Percentiles rank a stretch among this genome's conserved stretches.
These are phyloP conservation scores for Nannochloris sp. DNA, from an alignment of 139 green algal genomes.

Conservation along the genomic window DNA sequence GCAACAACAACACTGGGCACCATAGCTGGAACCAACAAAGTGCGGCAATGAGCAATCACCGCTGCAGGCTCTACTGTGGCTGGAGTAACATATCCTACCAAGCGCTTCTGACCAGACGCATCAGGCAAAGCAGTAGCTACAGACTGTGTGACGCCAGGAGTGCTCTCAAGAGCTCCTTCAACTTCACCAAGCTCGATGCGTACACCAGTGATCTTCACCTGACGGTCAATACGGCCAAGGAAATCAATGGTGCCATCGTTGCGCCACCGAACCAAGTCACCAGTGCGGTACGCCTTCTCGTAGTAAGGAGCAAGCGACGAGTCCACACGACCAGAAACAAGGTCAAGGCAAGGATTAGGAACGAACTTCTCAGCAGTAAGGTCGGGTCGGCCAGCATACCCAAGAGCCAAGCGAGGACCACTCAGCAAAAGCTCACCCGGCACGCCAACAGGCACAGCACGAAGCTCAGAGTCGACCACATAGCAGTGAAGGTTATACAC, in stretches of 20 bases:
- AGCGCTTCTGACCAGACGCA: neutral
- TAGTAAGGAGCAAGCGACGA: neutral
- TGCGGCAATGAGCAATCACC: neutral
- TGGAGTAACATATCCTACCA: slow-evolving; percentile 17
- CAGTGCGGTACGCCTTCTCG: slow-evolving; percentile 14
- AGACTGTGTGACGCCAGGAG: neutral
- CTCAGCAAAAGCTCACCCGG: slow-evolving; percentile 42
- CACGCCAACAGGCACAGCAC: slow-evolving; percentile 25
- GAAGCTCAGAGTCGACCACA: slow-evolving; percentile 13
- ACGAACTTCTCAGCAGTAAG: slow-evolving; percentile 32
- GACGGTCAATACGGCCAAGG: slow-evolving; percentile 36
- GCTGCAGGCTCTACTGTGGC: neutral
- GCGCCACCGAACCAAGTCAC: slow-evolving; percentile 35
- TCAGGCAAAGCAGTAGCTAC: neutral
- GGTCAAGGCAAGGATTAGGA: slow-evolving; percentile 10
- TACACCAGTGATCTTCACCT: slow-evolving; percentile 53
- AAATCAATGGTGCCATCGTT: slow-evolving; percentile 28
- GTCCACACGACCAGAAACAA: neutral
- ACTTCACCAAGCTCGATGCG: slow-evolving; percentile 55
- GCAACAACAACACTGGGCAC: slow-evolving; percentile 20
- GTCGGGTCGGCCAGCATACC: slow-evolving; percentile 23
- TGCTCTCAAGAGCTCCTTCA: slow-evolving; percentile 23
- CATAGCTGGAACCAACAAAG: slow-evolving; percentile 4
- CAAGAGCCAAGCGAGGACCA: slow-evolving; percentile 26
- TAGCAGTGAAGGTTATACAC: slow-evolving; percentile 36